Conservation (phyloP, 2,329 filamentous ascomycete genomes). For the Xylaria polymorpha region DNA sequence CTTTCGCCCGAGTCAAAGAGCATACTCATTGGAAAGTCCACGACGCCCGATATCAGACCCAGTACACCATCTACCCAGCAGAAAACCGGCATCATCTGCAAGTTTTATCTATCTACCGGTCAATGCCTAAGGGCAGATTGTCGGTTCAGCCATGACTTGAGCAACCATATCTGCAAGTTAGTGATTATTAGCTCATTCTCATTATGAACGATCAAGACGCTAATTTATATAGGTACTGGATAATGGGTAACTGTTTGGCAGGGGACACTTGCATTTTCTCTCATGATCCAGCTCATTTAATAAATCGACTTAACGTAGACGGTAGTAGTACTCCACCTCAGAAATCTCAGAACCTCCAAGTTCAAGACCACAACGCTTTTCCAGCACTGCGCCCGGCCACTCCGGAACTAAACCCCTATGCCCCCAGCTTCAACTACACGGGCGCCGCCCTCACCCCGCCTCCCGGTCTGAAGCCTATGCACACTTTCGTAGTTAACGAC, state of each 20-base stretch:
- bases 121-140: conserved; percentile 96
- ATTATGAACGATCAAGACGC: conserved; percentile 18
- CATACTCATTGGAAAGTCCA: conserved; percentile 89
- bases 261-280: conserved; percentile 96
- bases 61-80: conserved; percentile 79
- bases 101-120: conserved; percentile 96
- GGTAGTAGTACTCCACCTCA: conserved; percentile 74
- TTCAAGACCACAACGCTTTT: conserved; percentile 87
- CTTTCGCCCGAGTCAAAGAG: conserved; percentile 69
- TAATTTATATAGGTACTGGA: conserved; percentile 78
- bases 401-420: conserved; percentile 67
- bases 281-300: conserved; percentile 88
- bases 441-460: conserved; percentile 72
- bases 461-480: conserved; percentile 75
- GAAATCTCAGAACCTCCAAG: conserved; percentile 75
- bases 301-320: conserved; percentile 82
- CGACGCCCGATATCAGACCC: conserved; percentile 79
- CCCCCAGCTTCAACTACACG: conserved; percentile 63
- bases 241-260: conserved; percentile 94
- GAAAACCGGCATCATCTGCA: conserved; percentile 92
- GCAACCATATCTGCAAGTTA: conserved; percentile 97
- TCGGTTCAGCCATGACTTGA: conserved; percentile 95
- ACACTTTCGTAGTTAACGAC: conserved; percentile 63
- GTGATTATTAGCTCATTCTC: conserved; percentile 75
- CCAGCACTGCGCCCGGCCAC: conserved; percentile 75